phyloP scores from a whole-genome alignment of 208 protist genomes.

The Leishmania tropica region DNA sequence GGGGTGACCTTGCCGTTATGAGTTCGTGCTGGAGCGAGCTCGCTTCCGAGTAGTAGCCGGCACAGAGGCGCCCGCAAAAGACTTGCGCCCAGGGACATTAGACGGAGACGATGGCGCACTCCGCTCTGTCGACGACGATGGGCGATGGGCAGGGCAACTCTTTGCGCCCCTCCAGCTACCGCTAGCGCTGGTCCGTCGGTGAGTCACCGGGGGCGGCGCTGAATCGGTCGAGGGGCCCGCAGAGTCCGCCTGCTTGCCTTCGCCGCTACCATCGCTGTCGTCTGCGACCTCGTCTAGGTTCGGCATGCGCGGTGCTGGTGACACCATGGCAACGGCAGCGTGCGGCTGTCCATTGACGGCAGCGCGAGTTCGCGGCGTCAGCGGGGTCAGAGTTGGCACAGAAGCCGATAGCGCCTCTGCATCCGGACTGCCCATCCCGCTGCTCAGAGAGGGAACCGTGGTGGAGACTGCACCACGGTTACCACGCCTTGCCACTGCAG shows the following conservation, averaged over 20 bases:
- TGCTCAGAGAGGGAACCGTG: not conserved
- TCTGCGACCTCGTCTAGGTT: constrained; percentile 1
- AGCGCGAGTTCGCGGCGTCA: not conserved
- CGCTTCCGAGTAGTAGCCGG: not conserved
- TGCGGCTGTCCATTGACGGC: not conserved
- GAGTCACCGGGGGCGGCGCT: not conserved
- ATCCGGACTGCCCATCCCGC: not conserved
- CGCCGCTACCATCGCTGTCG: not conserved
- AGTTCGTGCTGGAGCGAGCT: not conserved
- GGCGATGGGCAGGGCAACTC: not conserved
- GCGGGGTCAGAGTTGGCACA: not conserved
- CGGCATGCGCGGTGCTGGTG: constrained; percentile 12
- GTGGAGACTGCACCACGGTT: not conserved
- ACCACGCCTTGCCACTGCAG: not conserved
- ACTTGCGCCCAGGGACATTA: not conserved
- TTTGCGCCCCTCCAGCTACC: not conserved
- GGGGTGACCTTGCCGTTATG: not conserved
- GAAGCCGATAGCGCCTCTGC: not conserved
- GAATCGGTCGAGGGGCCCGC: not conserved
- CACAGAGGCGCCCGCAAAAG: not conserved
- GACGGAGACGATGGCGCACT: not conserved
- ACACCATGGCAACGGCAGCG: not conserved
- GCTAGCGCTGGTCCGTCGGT: not conserved
- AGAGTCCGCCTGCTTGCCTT: not conserved
- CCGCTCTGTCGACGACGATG: not conserved